These are phyloP conservation scores for Boletus coccyginus DNA, from an alignment of 768 basidiomycete species.

Conservation along the genomic window DNA sequence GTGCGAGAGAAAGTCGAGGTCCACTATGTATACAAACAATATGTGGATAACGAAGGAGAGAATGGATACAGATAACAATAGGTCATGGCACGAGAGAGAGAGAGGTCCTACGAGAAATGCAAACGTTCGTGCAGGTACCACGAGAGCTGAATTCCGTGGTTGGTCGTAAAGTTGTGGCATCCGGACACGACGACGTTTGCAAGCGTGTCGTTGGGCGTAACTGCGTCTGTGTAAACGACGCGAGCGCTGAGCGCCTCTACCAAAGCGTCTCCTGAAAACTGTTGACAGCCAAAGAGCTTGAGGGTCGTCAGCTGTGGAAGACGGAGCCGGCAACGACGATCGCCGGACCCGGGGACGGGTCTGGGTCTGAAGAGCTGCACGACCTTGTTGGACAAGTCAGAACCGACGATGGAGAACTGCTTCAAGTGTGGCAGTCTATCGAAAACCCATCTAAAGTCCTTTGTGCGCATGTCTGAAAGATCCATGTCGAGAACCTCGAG, in stretches of 20 bases:
- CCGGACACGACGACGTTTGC: conserved; percentile 23
- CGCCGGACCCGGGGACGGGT: conserved; percentile 4
- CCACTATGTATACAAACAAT: background rate
- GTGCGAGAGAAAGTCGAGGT: background rate
- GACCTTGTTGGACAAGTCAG: conserved; percentile 78
- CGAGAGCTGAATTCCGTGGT: conserved; percentile 23
- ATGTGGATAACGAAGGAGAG: background rate
- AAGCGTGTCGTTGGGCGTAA: conserved; percentile 29
- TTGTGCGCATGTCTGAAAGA: conserved; percentile 79
- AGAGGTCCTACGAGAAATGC: conserved; percentile 20
- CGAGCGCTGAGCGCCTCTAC: conserved; percentile 52
- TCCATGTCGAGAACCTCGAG: conserved; percentile 72
- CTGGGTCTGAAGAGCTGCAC: conserved; percentile 55
- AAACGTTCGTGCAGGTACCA: conserved; percentile 26
- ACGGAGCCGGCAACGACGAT: conserved; percentile 37
- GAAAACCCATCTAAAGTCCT: conserved; percentile 73
- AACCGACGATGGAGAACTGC: conserved; percentile 72
- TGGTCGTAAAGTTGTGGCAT: conserved; percentile 20
- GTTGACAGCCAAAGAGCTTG: conserved; percentile 59
- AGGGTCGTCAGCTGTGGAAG: conserved; percentile 54
- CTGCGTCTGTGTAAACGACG: conserved; percentile 36
- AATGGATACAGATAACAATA: conserved; percentile 8
- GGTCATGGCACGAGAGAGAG: background rate
- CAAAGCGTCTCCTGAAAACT: conserved; percentile 56
- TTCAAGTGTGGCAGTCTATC: conserved; percentile 50